These are phyloP conservation scores for Xenoacremonium recifei DNA, from an alignment of 2,329 filamentous ascomycete species.

Conservation along the genomic window DNA sequence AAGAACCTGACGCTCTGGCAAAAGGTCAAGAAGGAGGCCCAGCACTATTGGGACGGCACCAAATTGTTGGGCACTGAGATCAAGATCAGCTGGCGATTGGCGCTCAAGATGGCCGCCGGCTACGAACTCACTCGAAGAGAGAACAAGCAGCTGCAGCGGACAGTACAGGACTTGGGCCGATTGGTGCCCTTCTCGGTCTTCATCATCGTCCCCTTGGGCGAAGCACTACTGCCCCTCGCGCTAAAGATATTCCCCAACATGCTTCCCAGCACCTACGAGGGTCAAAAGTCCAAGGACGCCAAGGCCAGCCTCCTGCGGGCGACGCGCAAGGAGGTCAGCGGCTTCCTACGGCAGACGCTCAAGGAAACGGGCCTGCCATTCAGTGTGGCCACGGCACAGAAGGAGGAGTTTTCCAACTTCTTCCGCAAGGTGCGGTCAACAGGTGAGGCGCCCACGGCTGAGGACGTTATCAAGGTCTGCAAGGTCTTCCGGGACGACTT, in stretches of 20 bases:
- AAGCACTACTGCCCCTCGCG: conserved; percentile 86
- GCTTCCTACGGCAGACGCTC: conserved; percentile 83
- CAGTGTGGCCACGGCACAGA: conserved; percentile 79
- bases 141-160: conserved; percentile 87
- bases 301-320: conserved; percentile 80
- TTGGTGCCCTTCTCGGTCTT: conserved; percentile 96
- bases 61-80: conserved; percentile 92
- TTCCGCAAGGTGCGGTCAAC: conserved; percentile 95
- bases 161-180: conserved; percentile 88
- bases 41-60: conserved; percentile 98
- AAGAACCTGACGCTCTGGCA: conserved; percentile 88
- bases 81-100: conserved; percentile 85
- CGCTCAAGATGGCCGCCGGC: conserved; percentile 94
- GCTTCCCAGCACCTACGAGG: conserved; percentile 95
- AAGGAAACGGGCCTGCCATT: conserved; percentile 91
- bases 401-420: conserved; percentile 92
- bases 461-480: conserved; percentile 98
- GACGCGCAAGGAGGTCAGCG: conserved; percentile 90
- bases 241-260: conserved; percentile 96
- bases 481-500: conserved; percentile 98
- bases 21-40: conserved; percentile 89
- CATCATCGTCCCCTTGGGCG: conserved; percentile 93
- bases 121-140: conserved; percentile 96
- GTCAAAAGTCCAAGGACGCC: conserved; percentile 81
- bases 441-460: conserved; percentile 80